These are phyloP conservation scores for Colletotrichum limetticola DNA, from an alignment of 2,329 filamentous ascomycete genomes.

Conservation along the genomic window DNA sequence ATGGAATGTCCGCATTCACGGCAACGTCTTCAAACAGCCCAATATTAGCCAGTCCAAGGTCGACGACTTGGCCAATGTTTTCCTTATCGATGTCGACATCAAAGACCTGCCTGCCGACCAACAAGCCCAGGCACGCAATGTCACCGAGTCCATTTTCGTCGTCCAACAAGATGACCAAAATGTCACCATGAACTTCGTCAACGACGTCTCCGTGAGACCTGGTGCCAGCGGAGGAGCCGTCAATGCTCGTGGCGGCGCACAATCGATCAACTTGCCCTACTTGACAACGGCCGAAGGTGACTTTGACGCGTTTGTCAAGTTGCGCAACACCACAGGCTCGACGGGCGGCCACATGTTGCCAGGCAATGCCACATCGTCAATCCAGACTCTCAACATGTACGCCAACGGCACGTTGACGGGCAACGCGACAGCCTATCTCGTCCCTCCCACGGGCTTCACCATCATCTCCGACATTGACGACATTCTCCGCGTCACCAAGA, in stretches of 20 bases:
- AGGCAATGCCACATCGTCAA: constrained; percentile 71
- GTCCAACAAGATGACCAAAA: constrained; percentile 75
- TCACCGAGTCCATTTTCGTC: constrained; percentile 80
- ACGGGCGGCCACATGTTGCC: constrained; percentile 61
- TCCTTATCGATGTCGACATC: constrained; percentile 74
- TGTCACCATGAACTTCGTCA: constrained; percentile 70
- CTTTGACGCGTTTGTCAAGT: constrained; percentile 76
- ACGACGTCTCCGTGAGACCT: constrained; percentile 58
- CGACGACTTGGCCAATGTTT: constrained; percentile 75
- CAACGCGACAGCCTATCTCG: constrained; percentile 81
- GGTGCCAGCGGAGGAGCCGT: constrained; percentile 64
- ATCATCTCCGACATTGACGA: constrained; percentile 84
- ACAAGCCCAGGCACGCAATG: constrained; percentile 76
- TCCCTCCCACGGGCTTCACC: constrained; percentile 76
- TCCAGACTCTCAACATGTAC: constrained; percentile 77
- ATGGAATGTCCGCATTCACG: constrained; percentile 81
- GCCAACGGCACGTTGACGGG: constrained; percentile 72
- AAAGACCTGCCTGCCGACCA: constrained; percentile 66
- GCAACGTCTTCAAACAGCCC: constrained; percentile 85
- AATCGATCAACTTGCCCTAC: constrained; percentile 72
- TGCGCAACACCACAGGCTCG: constrained; percentile 66
- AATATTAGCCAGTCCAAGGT: constrained; percentile 73
- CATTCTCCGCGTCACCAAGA: constrained; percentile 83
- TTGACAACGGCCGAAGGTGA: constrained; percentile 75
- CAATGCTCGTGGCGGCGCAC: constrained; percentile 66